Percentiles rank a stretch among this genome's conserved stretches.
Evolutionary conservation across 345 rosid genomes (phyloP).

Genomic region (Rubroshorea leprosula): DNA sequence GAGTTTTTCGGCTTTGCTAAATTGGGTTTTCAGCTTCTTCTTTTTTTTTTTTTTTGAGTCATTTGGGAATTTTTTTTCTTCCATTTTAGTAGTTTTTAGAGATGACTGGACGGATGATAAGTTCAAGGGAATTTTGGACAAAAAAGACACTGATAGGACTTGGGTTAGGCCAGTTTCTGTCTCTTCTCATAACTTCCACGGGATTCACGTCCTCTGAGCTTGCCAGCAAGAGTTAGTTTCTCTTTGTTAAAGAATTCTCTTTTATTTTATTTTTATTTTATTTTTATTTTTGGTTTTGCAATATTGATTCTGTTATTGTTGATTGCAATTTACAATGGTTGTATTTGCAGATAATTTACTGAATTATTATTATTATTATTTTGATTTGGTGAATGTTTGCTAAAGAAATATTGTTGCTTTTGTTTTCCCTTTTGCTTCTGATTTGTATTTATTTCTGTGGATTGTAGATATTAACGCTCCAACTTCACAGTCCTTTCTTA

Average conservation of each 20-base stretch:
- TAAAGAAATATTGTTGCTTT: too few relatives aligned
- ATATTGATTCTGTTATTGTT: not conserved
- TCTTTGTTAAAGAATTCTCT: not conserved
- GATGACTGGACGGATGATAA: constrained; percentile 21
- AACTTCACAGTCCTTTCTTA: constrained; percentile 50
- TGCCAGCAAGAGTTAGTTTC: constrained; percentile 49
- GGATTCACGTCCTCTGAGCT: constrained; percentile 53
- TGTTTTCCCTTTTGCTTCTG: too few relatives aligned
- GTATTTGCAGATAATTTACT: not conserved
- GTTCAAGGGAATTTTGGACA: constrained; percentile 36
- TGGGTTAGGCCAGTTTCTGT: constrained; percentile 71
- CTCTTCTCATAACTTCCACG: constrained; percentile 50
- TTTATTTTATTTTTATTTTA: not conserved
- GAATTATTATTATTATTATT: not conserved
- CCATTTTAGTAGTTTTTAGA: not conserved
- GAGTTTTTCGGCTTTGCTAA: not conserved
- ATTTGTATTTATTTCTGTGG: not conserved
- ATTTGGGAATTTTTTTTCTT: not conserved
- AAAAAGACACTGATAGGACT: constrained; percentile 61
- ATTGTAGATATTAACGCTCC: constrained; percentile 49
- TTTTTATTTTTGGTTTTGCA: not conserved
- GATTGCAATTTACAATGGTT: not conserved
- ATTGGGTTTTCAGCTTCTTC: not conserved
- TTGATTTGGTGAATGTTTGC: not conserved
- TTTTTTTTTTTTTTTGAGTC: not conserved